phyloP scores from a whole-genome alignment of 108 stramenopile genomes.

The Nannochloropsis gaditana region DNA sequence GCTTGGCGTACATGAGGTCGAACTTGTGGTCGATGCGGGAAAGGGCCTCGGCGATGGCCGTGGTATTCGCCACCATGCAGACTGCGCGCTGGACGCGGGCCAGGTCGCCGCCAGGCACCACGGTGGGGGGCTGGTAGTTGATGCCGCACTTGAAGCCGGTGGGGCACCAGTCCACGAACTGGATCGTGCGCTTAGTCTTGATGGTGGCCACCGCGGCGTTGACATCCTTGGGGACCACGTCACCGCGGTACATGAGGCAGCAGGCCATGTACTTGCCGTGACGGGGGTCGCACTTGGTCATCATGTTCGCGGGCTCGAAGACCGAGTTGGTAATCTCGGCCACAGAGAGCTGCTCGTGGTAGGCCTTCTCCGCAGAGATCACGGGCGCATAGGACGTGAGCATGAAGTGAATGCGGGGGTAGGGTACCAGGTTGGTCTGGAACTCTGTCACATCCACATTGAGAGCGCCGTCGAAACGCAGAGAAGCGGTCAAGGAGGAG shows the following conservation, averaged over 20 bases:
- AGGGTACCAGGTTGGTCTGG: constrained; percentile 73
- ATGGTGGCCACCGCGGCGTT: constrained; percentile 69
- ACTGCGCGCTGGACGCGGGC: constrained; percentile 84
- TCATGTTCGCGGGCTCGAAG: constrained; percentile 64
- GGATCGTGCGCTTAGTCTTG: constrained; percentile 74
- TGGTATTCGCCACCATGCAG: constrained; percentile 99
- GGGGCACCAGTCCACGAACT: constrained; percentile 74
- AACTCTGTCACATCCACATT: constrained; percentile 72
- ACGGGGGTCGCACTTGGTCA: constrained; percentile 69
- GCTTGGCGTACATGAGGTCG: constrained; percentile 99
- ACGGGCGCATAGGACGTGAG: constrained; percentile 65
- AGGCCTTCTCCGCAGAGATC: constrained; percentile 70
- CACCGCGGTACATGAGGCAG: constrained; percentile 75
- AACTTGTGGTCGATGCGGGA: constrained; percentile 99
- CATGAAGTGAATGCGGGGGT: constrained; percentile 73
- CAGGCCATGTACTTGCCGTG: constrained; percentile 99
- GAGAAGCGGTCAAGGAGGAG: constrained; percentile 67
- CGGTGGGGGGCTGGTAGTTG: constrained; percentile 94
- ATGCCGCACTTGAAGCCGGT: constrained; percentile 97
- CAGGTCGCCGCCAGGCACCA: constrained; percentile 67
- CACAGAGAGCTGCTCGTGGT: constrained; percentile 69
- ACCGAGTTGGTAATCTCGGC: constrained; percentile 69
- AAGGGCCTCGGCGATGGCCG: constrained; percentile 95
- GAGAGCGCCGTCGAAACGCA: constrained; percentile 68
- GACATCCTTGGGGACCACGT: constrained; percentile 69